Base-by-base conservation (phyloP, 2,329 filamentous ascomycete species). In the Venturia oleaginea region DNA sequence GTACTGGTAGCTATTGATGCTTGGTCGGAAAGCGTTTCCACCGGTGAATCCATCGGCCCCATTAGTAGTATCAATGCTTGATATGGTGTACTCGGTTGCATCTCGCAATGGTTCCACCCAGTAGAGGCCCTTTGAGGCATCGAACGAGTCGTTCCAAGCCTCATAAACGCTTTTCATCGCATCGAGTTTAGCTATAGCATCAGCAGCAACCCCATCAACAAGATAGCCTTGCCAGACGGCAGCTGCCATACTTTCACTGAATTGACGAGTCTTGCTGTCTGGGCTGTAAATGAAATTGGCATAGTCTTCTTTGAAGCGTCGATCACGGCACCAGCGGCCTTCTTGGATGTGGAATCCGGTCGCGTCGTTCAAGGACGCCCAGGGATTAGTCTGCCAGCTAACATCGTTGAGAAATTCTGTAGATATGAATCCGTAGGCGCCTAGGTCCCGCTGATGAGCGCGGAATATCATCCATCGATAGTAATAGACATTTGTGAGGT, bases 381-480 rank as follows among this genome's bases (percentile, higher is more conserved):
- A 79, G 0, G 78, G 77, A 42, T 72, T 69, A 0, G 74, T 73
- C 64, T 78, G 75, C 77, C 77, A 80, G 40, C 73, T 61, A 1
- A 79, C 77, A 59, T 79, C 76, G 66, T 78, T 73, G 13, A 79
- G 71, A 40, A 79, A 79, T 34, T 79, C 77, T 2, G 77, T 79
- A 0, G 75, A 76, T n/a, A 79, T 78, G 68, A 73, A 79, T 1
- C 77, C 77, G 19, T 75, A 70, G 2, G 72, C 65, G 10, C 77
- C 77, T 0, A 79, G 69, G 63, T 79, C 77, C 32, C 77, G 74
- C 67, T 79, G 77, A 65, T 79, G 77, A 0, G 77, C 72, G 2
- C 77, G 73, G 69, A 77, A 79, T 32, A 79, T 71, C 32, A 72
- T 74, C 77, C 76, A 79, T 38, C 77, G 76, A 66, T 79, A 79